Evolutionary conservation across 257 asterid genomes (phyloP).

Genomic region (Ligustrum vulgare): DNA sequence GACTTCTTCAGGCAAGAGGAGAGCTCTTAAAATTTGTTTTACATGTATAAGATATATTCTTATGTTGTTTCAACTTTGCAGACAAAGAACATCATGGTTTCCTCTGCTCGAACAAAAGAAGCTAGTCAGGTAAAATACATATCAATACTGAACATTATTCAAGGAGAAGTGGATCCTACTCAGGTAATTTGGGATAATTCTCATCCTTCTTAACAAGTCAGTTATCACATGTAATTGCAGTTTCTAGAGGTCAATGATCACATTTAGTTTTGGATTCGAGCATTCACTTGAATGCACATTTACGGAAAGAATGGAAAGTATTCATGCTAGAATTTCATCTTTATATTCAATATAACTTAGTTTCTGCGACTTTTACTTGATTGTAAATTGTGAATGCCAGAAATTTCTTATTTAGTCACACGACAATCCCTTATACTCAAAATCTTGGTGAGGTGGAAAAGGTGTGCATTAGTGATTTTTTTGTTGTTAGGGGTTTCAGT

Average conservation of each 20-base stretch:
- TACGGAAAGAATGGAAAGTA: not conserved
- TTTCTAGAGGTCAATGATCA: no score
- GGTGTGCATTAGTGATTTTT: not conserved
- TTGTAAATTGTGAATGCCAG: not conserved
- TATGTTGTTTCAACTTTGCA: constrained; percentile 40
- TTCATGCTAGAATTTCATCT: not conserved
- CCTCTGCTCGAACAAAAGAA: constrained; percentile 92
- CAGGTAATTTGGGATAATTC: constrained; percentile 59
- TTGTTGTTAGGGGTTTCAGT: not conserved
- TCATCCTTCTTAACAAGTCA: constrained; percentile 3
- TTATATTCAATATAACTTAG: not conserved
- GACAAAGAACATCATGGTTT: constrained; percentile 98
- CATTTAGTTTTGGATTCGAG: not conserved
- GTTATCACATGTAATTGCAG: not conserved
- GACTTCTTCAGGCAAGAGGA: constrained; percentile 91
- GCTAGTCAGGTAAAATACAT: constrained; percentile 98
- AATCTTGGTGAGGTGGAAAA: not conserved
- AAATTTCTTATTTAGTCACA: not conserved
- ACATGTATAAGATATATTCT: constrained; percentile 20
- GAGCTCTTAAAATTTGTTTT: constrained; percentile 20
- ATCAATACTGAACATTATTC: constrained; percentile 90
- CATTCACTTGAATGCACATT: not conserved
- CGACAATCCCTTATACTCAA: not conserved
- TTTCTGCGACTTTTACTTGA: not conserved
- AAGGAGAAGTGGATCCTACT: constrained; percentile 99